Conservation (phyloP, 257 asterid species). For the Solanum acaule region DNA sequence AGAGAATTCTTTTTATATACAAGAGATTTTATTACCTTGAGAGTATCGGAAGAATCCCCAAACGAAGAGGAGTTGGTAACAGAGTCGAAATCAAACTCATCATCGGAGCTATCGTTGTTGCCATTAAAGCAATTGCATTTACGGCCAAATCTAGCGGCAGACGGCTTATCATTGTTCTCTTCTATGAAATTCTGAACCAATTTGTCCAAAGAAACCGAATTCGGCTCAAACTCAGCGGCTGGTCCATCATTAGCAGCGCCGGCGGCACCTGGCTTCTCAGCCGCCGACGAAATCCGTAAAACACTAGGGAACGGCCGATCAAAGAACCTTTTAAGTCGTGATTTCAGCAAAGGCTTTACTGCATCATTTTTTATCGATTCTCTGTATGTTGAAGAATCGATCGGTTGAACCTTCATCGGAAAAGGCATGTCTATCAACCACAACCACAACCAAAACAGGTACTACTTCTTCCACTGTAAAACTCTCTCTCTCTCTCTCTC, state of each 20-base stretch:
- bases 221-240: slow-evolving; percentile 60
- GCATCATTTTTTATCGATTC: slow-evolving; percentile 30
- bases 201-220: slow-evolving; percentile 74
- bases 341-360: slow-evolving; percentile 49
- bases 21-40: slow-evolving; percentile 32
- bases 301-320: slow-evolving; percentile 89
- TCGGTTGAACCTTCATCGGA: slow-evolving; percentile 87
- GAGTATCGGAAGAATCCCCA: slow-evolving; percentile 52
- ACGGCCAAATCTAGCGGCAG: slow-evolving; percentile 43
- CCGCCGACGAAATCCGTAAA: slow-evolving; percentile 34
- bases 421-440: slow-evolving; percentile 1
- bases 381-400: slow-evolving; percentile 27
- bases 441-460: background rate
- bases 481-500: background rate
- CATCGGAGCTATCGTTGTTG: slow-evolving; percentile 82
- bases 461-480: background rate
- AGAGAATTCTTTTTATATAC: background rate
- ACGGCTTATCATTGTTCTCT: slow-evolving; percentile 47
- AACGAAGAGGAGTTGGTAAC: slow-evolving; percentile 41
- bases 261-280: slow-evolving; percentile 38
- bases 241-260: slow-evolving; percentile 13
- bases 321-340: slow-evolving; percentile 69
- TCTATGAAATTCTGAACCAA: slow-evolving; percentile 88
- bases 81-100: slow-evolving; percentile 58
- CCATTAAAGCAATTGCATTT: slow-evolving; percentile 88